Evolutionary conservation across 306 rosid genomes (phyloP).

Genomic region (Cucumis sativus): DNA sequence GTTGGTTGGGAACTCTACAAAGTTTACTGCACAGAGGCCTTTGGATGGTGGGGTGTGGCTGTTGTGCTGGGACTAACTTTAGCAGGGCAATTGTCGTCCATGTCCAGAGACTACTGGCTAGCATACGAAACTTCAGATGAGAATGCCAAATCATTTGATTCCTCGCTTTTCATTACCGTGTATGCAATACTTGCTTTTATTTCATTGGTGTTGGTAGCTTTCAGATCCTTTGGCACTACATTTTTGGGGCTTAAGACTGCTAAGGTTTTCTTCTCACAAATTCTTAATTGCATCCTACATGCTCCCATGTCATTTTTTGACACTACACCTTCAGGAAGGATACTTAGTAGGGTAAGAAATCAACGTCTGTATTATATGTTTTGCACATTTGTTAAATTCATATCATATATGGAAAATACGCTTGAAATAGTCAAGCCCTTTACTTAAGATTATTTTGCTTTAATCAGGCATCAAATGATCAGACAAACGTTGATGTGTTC

Average conservation of each 20-base stretch:
- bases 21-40: constrained; percentile 83
- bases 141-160: constrained; percentile 37
- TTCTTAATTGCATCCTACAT: constrained; percentile 66
- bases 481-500: constrained; percentile 61
- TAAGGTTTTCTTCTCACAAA: constrained; percentile 57
- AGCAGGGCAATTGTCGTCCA: constrained; percentile 54
- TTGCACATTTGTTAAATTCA: not conserved
- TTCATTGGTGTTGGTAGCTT: constrained; percentile 30
- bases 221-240: constrained; percentile 35
- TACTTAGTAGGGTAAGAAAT: constrained; percentile 76
- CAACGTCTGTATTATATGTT: not conserved
- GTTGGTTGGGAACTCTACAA: constrained; percentile 64
- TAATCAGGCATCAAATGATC: constrained; percentile 87
- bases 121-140: constrained; percentile 74
- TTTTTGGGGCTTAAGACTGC: constrained; percentile 69
- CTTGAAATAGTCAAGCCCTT: not conserved
- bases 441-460: not conserved
- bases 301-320: constrained; percentile 98
- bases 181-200: constrained; percentile 33
- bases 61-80: constrained; percentile 37
- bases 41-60: constrained; percentile 75
- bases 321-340: constrained; percentile 94
- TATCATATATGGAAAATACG: not conserved
- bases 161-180: constrained; percentile 46
- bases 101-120: constrained; percentile 89